Evolutionary conservation across 1,139 yeast species (phyloP).

Genomic region (Candida labiduridarum): DNA sequence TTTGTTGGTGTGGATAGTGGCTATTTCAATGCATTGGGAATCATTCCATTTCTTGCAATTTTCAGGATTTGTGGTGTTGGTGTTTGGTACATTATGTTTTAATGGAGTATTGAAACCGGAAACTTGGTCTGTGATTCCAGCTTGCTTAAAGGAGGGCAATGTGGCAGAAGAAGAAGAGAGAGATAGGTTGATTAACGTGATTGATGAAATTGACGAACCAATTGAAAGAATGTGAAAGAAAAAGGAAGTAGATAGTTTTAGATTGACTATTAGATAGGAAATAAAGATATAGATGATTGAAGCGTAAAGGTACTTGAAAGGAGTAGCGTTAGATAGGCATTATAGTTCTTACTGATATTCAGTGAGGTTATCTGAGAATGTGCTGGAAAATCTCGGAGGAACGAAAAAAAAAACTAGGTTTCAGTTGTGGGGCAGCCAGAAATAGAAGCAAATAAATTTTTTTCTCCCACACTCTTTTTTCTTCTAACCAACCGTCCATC

Average conservation of each 20-base stretch:
- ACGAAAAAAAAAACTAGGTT: neutral
- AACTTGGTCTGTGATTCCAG: constrained; percentile 49
- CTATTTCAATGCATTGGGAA: constrained; percentile 80
- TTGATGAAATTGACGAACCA: constrained; percentile 30
- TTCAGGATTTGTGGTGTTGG: constrained; percentile 64
- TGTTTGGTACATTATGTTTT: constrained; percentile 74
- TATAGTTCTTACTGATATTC: neutral
- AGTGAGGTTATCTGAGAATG: too few species aligned
- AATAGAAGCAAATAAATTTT: neutral
- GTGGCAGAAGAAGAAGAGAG: constrained; percentile 10
- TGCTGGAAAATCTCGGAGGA: too few species aligned
- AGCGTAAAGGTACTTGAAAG: too few species aligned
- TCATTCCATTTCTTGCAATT: constrained; percentile 61
- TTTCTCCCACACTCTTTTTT: neutral
- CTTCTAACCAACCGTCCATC: neutral
- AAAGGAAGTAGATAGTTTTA: neutral
- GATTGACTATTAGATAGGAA: too few species aligned
- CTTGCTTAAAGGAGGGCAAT: constrained; percentile 29
- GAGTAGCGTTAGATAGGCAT: too few species aligned
- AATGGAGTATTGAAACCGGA: constrained; percentile 65
- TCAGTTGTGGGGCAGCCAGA: neutral
- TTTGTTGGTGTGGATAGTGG: constrained; percentile 74
- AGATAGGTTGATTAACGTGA: constrained; percentile 33
- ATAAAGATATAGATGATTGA: too few species aligned
- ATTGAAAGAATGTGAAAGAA: constrained; percentile 13